Base-by-base conservation (phyloP, 352 stramenopile genomes). In the Pythium sp. region DNA sequence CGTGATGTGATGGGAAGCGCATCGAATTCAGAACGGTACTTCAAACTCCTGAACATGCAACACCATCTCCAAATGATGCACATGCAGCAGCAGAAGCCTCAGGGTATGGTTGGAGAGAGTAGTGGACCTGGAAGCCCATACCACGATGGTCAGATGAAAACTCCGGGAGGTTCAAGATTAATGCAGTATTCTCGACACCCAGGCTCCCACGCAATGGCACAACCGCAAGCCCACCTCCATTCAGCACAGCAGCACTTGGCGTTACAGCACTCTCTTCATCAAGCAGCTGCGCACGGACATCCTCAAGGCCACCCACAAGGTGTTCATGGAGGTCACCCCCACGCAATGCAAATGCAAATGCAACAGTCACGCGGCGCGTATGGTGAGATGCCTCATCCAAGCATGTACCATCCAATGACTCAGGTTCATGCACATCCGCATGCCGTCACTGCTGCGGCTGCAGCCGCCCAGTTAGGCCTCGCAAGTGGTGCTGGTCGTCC, bases 61-160 rank as follows among this genome's bases (percentile, higher is more conserved):
- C 88, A 95, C 57, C 88, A 95, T 70, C 68, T 95, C 26, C 88
- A 95, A 63, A 86, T 95, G 69, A 88, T 93, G 72, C 86, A 95
- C 62, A 69, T 94, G 65, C 86, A 95, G 56, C 87, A 94, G 41
- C 77, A 88, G 54, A 57, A 76, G 64, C 70, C 84, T n/a, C 73
- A 81, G 43, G 76, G 57, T 2, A 74, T 88, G 70, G 43, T 64
- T 1, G 69, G 69, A 20, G 62, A 64, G 24, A 74, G 75, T 51
- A 64, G 56, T n/a, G 70, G 68, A 68, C 61, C 53, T 6, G 74
- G 68, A 46, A 87, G 73, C 67, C 72, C 79, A 32, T 93, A 90
- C 49, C 75, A 79, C 15, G 80, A 91, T 28, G 71, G 60, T 3
- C 74, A 81, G 65, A 72, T 91, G 68, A 83, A 83, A 58, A 68